Conservation (phyloP, 2,329 filamentous ascomycete species). For the Aspergillus hortae region DNA sequence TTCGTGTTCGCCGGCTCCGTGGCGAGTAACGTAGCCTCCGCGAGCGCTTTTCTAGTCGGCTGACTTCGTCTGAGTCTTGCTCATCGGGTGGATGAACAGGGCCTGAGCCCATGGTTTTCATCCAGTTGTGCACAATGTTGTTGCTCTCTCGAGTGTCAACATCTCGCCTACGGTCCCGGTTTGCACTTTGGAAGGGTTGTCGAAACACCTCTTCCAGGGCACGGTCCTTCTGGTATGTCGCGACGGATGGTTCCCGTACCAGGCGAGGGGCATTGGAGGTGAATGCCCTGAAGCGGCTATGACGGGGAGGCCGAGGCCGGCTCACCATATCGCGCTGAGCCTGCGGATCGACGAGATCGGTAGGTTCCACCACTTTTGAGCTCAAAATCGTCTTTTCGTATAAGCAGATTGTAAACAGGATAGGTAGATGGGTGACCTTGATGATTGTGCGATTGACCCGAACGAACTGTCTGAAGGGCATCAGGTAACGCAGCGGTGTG, state of each 20-base stretch:
- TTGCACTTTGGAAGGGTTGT: conserved; percentile 58
- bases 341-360: conserved; percentile 75
- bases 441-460: conserved; percentile 86
- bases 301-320: conserved; percentile 58
- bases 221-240: conserved; percentile 83
- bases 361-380: conserved; percentile 72
- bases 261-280: conserved; percentile 61
- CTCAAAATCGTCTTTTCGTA: conserved; percentile 82
- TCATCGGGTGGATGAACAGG: conserved; percentile 57
- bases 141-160: conserved; percentile 66
- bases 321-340: conserved; percentile 49
- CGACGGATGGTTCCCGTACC: conserved; percentile 79
- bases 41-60: conserved; percentile 54
- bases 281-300: conserved; percentile 61
- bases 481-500: conserved; percentile 74
- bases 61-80: conserved; percentile 56
- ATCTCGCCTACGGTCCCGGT: conserved; percentile 55
- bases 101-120: conserved; percentile 63
- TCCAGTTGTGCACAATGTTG: conserved; percentile 84
- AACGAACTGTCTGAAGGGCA: conserved; percentile 78
- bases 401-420: conserved; percentile 79
- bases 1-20: conserved; percentile 26
- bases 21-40: conserved; percentile 49
- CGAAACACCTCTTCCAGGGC: conserved; percentile 90
- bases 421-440: conserved; percentile 83